Percentiles rank a stretch among this genome's conserved stretches.
These are phyloP conservation scores for Mycena leptocephala DNA, from an alignment of 768 basidiomycete genomes.

Conservation along the genomic window DNA sequence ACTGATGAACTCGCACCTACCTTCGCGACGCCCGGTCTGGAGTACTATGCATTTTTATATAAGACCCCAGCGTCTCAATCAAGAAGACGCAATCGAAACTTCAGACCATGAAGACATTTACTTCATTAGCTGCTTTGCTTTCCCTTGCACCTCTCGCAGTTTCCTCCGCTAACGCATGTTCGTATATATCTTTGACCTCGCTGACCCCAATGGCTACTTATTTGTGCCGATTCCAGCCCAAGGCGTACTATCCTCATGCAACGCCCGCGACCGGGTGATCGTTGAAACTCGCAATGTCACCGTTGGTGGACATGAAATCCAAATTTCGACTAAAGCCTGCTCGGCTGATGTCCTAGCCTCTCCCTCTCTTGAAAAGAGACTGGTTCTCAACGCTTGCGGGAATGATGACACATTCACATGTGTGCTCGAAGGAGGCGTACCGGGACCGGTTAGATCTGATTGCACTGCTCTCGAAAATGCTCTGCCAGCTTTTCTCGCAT, in stretches of 20 bases:
- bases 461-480: not conserved
- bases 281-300: conserved; percentile 28
- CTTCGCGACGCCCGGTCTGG: no score
- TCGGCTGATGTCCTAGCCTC: not conserved
- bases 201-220: not conserved
- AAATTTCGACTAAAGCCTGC: conserved; percentile 20
- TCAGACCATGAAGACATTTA: not conserved
- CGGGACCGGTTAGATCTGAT: not conserved
- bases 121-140: not conserved
- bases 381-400: not conserved
- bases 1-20: no score
- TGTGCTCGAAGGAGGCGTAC: not conserved
- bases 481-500: not conserved
- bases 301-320: conserved; percentile 14
- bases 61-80: no score
- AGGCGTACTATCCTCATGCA: conserved; percentile 9
- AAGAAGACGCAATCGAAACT: not conserved
- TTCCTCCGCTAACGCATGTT: not conserved
- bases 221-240: not conserved
- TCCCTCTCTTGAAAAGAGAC: conserved; percentile 10
- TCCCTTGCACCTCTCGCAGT: not conserved
- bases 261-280: not conserved
- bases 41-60: no score
- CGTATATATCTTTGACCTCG: not conserved
- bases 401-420: not conserved